These are phyloP conservation scores for Cyanidium caldarium DNA, from an alignment of 23 red algal genomes.

Conservation along the genomic window DNA sequence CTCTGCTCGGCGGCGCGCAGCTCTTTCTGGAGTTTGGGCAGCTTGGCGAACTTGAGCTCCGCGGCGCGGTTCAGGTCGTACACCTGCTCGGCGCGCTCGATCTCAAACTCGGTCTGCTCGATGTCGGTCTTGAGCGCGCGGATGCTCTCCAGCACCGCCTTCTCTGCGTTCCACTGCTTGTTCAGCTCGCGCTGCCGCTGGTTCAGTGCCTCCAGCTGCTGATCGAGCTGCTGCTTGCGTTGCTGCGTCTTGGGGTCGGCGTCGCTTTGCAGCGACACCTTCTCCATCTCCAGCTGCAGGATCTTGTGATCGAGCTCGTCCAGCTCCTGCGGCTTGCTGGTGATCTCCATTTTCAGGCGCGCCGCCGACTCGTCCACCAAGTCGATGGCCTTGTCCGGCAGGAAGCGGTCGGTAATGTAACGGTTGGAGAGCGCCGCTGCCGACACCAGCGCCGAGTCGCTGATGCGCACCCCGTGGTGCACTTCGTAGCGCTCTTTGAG, in stretches of 20 bases:
- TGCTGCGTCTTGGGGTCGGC: slow-evolving; percentile 21
- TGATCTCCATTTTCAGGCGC: slow-evolving; percentile 92
- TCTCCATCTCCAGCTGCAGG: slow-evolving; percentile 95
- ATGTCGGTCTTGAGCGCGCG: slow-evolving; percentile 59
- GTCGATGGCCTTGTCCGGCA: slow-evolving; percentile 99
- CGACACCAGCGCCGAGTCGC: slow-evolving; percentile 68
- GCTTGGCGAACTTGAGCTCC: slow-evolving; percentile 64
- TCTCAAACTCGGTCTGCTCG: slow-evolving; percentile 57
- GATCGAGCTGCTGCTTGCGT: slow-evolving; percentile 25
- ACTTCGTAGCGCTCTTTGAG: slow-evolving; percentile 93
- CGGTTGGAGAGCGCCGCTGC: slow-evolving; percentile 74
- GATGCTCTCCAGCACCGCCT: slow-evolving; percentile 36
- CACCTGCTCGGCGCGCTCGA: slow-evolving; percentile 74
- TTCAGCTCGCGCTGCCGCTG: slow-evolving; percentile 58
- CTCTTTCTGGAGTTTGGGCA: slow-evolving; percentile 60
- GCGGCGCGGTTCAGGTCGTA: slow-evolving; percentile 89
- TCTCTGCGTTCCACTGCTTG: slow-evolving; percentile 70
- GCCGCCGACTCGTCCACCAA: slow-evolving; percentile 90
- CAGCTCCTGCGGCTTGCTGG: slow-evolving; percentile 74
- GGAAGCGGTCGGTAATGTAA: slow-evolving; percentile 89
- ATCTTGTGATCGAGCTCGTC: slow-evolving; percentile 70
- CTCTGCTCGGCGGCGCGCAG: slow-evolving; percentile 30
- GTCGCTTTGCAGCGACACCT: slow-evolving; percentile 71
- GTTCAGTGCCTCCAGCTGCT: slow-evolving; percentile 45
- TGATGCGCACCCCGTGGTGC: slow-evolving; percentile 93